Evolutionary conservation across 2,329 filamentous ascomycete genomes (phyloP).

Genomic region (Canariomyces notabilis): DNA sequence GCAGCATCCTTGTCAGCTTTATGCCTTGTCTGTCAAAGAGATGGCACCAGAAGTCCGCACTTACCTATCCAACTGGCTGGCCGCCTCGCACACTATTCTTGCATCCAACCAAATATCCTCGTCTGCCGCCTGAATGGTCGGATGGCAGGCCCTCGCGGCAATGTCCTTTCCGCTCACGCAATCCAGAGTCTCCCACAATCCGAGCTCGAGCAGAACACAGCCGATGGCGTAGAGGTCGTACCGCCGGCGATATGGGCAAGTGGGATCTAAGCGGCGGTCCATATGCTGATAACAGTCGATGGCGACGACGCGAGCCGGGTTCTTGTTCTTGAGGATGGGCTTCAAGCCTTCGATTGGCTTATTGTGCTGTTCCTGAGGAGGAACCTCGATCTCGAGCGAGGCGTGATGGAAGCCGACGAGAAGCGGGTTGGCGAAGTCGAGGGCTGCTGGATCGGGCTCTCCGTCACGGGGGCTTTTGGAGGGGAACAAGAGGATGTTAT

Average conservation of each 20-base stretch:
- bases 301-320: constrained; percentile 3
- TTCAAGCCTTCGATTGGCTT: constrained; percentile 7
- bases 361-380: neutral
- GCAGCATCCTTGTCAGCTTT: neutral
- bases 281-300: constrained; percentile 11
- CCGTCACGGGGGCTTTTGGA: neutral
- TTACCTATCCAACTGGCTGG: constrained; percentile 10
- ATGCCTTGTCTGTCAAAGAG: too few relatives aligned
- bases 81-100: constrained; percentile 4
- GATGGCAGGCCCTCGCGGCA: constrained; percentile 3
- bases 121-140: neutral
- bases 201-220: constrained; percentile 12
- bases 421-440: constrained; percentile 9
- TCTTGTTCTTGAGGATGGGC: constrained; percentile 12
- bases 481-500: constrained; percentile 15
- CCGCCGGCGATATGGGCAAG: neutral
- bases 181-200: constrained; percentile 14
- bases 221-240: constrained; percentile 11
- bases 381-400: neutral
- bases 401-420: constrained; percentile 11
- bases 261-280: constrained; percentile 1
- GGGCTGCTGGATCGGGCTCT: constrained; percentile 6
- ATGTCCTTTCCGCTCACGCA: constrained; percentile 4
- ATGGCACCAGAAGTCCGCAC: neutral
- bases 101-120: constrained; percentile 10